phyloP scores from a whole-genome alignment of 2,329 filamentous ascomycete species.

The Calonectria pseudoreteaudii region DNA sequence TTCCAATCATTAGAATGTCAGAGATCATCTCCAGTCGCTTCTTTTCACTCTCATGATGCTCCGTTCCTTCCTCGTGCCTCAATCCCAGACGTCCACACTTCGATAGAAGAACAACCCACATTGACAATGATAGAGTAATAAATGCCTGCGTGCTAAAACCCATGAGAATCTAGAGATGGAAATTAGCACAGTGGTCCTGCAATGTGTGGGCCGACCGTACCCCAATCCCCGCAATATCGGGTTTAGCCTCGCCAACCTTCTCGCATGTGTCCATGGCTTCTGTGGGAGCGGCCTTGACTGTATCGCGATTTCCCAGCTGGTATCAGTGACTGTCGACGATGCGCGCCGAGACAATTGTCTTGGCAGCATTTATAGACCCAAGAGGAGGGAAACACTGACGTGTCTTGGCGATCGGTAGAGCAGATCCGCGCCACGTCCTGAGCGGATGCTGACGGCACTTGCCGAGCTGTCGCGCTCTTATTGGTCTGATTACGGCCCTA shows the following conservation, averaged over 20 bases:
- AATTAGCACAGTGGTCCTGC: background rate
- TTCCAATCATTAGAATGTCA: background rate
- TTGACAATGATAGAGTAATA: background rate
- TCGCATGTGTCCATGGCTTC: background rate
- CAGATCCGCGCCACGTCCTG: background rate
- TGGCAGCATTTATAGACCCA: background rate
- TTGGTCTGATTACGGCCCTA: background rate
- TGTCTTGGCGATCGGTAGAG: background rate
- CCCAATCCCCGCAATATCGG: background rate
- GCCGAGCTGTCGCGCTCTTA: background rate
- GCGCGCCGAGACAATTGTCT: background rate
- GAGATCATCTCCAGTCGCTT: background rate
- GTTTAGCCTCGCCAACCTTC: background rate
- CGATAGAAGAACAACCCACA: background rate
- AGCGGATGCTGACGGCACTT: background rate
- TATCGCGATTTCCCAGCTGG: no score
- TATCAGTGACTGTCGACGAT: background rate
- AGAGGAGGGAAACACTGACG: background rate
- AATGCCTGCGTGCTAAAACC: background rate
- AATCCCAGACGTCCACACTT: background rate
- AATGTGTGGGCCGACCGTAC: background rate
- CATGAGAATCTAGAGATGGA: background rate
- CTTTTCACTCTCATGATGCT: background rate
- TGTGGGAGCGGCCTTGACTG: background rate
- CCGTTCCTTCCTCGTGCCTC: background rate